Conservation (phyloP, 148 eudicot species). For the Cornus florida region DNA sequence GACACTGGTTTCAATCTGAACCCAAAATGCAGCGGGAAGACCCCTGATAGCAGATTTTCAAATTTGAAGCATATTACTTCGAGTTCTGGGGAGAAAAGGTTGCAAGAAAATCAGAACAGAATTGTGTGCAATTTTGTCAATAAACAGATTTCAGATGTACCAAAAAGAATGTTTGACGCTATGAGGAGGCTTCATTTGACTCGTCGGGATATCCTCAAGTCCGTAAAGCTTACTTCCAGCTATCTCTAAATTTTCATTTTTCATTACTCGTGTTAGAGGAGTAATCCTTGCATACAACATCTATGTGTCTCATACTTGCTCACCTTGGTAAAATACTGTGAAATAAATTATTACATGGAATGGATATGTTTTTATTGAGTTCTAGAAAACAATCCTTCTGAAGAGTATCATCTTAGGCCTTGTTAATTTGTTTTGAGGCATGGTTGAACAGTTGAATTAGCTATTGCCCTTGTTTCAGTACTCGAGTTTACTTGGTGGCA, state of each 20-base stretch:
- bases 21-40: background rate
- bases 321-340: background rate
- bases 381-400: background rate
- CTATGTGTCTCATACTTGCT: background rate
- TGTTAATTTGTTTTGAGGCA: background rate
- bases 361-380: background rate
- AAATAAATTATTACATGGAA: background rate
- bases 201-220: conserved; percentile 58
- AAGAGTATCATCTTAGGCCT: background rate
- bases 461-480: background rate
- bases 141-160: conserved; percentile 15
- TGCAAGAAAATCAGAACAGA: conserved; percentile 5
- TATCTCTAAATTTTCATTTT: background rate
- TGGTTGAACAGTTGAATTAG: background rate
- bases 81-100: conserved; percentile 2
- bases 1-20: background rate
- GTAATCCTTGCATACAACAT: background rate
- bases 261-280: background rate
- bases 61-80: conserved; percentile 9
- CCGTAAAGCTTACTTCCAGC: conserved; percentile 14
- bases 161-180: conserved; percentile 43
- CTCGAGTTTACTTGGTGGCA: background rate
- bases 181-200: conserved; percentile 53
- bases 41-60: background rate
- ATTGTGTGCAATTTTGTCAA: conserved; percentile 11